Base-by-base conservation (phyloP, 495 filamentous ascomycete genomes). In the Penicillium flavigenum region DNA sequence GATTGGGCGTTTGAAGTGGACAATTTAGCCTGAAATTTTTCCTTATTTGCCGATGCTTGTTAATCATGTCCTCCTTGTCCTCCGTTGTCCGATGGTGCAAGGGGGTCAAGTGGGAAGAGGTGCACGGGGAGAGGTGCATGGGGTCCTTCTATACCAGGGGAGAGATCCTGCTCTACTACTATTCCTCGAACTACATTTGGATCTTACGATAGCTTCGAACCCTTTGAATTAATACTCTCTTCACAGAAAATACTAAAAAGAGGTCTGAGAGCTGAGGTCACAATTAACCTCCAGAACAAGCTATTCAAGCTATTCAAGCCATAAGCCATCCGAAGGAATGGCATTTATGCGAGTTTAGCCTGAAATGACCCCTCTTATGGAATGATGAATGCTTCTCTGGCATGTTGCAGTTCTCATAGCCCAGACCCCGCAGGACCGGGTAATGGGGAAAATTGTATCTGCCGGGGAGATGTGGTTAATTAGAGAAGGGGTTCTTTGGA, bases 261-360 rank as follows among this genome's bases (percentile, higher is more conserved):
- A 32, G 7, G n/a, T 22, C 22, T 22, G 2, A 34, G 48, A 34
- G 5, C 8, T 38, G 48, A 51, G 22, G 29, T 51, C 29, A 36
- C 1, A 26, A 36, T 36, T 17, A 51, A 34, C 34, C 27, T 38
- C 8, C 31, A 38, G 29, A 20, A 51, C 20, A 12, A 36, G 29
- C 48, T 14, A 27, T 51, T 43, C 20, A 12, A 36, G 29, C 48
- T 14, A 27, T 51, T 22, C 41, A 43, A 43, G 41, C 36, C 36
- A 39, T 26, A 24, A 29, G n/a, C 22, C 48, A 51, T 38, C 19
- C 34, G 48, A 17, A 22, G 48, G 14, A 51, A n/a, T 16, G 14
- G 34, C 0, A 51, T 51, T 32, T 51, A 29, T 22, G 14, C 17
- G 17, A 22, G 11, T 43, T 43, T 11, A 43, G 41, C 9, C 41